Conservation (phyloP, 2,329 filamentous ascomycete species). For the Curvularia eragrostidis region DNA sequence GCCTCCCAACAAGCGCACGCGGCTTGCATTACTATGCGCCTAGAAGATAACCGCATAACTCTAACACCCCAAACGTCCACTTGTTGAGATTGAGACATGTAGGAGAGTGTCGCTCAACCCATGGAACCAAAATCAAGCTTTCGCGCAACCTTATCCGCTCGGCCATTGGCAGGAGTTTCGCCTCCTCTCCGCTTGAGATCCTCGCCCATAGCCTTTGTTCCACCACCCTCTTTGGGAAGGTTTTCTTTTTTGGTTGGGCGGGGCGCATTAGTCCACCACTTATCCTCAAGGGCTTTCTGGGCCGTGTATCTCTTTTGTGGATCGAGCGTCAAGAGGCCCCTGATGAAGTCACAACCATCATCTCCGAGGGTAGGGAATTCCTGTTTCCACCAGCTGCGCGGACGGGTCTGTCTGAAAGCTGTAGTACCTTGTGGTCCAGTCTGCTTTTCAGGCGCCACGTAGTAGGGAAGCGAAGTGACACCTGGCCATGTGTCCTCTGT, state of each 20-base stretch:
- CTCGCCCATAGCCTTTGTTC: constrained; percentile 75
- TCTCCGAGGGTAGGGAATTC: constrained; percentile 82
- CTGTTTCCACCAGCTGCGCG: constrained; percentile 73
- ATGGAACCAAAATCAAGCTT: constrained; percentile 62
- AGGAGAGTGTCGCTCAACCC: constrained; percentile 6
- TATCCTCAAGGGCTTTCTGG: constrained; percentile 76
- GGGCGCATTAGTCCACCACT: constrained; percentile 86
- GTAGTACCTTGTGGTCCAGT: constrained; percentile 36
- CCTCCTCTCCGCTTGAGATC: constrained; percentile 81
- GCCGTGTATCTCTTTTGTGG: constrained; percentile 85
- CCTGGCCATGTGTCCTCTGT: constrained; percentile 96
- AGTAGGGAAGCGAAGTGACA: constrained; percentile 79
- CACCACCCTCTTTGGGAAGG: constrained; percentile 77
- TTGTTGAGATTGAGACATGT: neutral
- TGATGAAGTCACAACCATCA: constrained; percentile 85
- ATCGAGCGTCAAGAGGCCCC: constrained; percentile 83
- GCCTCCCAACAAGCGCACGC: neutral
- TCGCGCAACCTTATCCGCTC: constrained; percentile 77
- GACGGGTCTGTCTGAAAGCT: constrained; percentile 64
- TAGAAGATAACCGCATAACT: too few species aligned
- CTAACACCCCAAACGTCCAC: neutral
- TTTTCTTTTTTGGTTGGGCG: constrained; percentile 82
- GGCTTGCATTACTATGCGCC: too few species aligned
- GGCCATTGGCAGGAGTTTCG: constrained; percentile 61
- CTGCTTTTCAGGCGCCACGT: constrained; percentile 68